phyloP scores from a whole-genome alignment of 768 basidiomycete genomes.

The Mycena capillaripes region DNA sequence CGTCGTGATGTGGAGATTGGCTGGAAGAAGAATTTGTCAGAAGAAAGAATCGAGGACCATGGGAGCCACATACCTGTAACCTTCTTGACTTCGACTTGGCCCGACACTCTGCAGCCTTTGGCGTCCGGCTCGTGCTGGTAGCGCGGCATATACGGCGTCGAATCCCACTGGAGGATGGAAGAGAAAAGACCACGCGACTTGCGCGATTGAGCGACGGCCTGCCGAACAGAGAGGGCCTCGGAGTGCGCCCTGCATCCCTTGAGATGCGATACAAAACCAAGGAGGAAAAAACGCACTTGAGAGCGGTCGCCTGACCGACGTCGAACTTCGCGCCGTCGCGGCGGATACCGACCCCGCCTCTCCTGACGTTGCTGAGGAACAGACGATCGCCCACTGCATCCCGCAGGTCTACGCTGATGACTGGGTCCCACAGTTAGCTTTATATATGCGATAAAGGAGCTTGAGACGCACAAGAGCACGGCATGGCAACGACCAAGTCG shows the following conservation, averaged over 20 bases:
- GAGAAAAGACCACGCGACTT: slow-evolving; percentile 82
- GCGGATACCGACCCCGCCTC: slow-evolving; percentile 67
- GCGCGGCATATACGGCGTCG: slow-evolving; percentile 74
- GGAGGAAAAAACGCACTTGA: slow-evolving; percentile 62
- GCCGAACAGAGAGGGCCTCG: slow-evolving; percentile 72
- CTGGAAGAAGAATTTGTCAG: slow-evolving; percentile 47
- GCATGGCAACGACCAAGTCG: slow-evolving; percentile 94
- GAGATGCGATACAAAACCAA: neutral
- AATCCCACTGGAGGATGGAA: slow-evolving; percentile 60
- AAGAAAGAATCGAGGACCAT: neutral
- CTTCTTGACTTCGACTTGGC: slow-evolving; percentile 86
- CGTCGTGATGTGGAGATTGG: slow-evolving; percentile 95
- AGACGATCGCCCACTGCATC: slow-evolving; percentile 96
- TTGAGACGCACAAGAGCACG: slow-evolving; percentile 85
- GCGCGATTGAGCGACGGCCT: slow-evolving; percentile 81
- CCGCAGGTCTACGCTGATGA: slow-evolving; percentile 87
- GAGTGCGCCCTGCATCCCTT: slow-evolving; percentile 68
- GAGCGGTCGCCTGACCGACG: slow-evolving; percentile 80
- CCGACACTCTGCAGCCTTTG: slow-evolving; percentile 89
- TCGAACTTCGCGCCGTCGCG: slow-evolving; percentile 92
- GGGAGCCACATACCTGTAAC: slow-evolving; percentile 75
- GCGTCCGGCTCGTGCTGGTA: slow-evolving; percentile 78
- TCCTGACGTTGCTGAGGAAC: slow-evolving; percentile 64
- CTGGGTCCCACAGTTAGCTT: slow-evolving; percentile 54
- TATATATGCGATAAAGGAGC: neutral